phyloP scores from a whole-genome alignment of 805 yeast genomes.

The Barnettozyma siamensis region DNA sequence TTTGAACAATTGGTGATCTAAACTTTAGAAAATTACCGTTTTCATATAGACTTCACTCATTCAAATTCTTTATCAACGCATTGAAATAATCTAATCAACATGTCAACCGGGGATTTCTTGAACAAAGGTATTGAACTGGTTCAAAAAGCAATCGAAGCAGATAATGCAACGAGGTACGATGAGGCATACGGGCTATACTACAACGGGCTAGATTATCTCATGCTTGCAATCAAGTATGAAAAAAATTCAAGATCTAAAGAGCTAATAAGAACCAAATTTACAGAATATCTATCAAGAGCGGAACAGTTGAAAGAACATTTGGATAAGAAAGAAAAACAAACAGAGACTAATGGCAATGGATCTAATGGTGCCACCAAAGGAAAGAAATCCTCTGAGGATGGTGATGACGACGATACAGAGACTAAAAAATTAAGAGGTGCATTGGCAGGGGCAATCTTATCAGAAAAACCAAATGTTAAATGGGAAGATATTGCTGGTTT shows the following conservation, averaged over 20 bases:
- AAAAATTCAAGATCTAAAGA: constrained; percentile 88
- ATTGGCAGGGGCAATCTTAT: constrained; percentile 81
- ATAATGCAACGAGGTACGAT: constrained; percentile 80
- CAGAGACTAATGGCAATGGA: constrained; percentile 24
- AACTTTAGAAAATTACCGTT: too few relatives aligned
- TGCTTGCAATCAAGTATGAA: constrained; percentile 94
- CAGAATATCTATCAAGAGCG: constrained; percentile 88
- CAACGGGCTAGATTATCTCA: constrained; percentile 88
- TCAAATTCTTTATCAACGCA: neutral
- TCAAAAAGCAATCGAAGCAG: constrained; percentile 92
- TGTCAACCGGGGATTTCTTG: constrained; percentile 66
- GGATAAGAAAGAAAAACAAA: constrained; percentile 49
- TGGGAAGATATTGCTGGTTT: constrained; percentile 98
- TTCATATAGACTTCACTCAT: too few relatives aligned
- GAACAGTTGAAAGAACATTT: constrained; percentile 89
- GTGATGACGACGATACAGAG: constrained; percentile 69
- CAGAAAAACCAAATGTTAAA: constrained; percentile 86
- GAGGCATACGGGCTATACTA: constrained; percentile 93
- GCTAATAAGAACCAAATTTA: constrained; percentile 78
- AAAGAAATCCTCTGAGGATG: constrained; percentile 51
- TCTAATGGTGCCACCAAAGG: constrained; percentile 47
- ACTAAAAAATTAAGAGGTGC: constrained; percentile 89
- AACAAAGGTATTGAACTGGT: constrained; percentile 93
- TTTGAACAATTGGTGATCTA: too few relatives aligned
- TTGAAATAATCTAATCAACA: constrained; percentile 30